Evolutionary conservation across 768 basidiomycete species (phyloP).

Genomic region (Phaeotremella skinneri): DNA sequence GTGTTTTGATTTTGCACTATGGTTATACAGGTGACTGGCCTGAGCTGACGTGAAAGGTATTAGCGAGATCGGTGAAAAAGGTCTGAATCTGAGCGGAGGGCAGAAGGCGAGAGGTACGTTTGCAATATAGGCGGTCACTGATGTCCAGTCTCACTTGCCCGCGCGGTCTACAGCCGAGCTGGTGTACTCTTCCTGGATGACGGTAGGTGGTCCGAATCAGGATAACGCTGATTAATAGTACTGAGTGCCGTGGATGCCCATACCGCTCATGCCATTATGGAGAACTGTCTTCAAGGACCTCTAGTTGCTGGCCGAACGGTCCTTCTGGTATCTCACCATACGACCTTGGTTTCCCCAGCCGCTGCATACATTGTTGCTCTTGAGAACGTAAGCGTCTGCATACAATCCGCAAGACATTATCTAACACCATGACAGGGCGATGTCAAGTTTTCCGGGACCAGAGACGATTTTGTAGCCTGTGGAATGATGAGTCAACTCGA

Average conservation of each 20-base stretch:
- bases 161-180: conserved; percentile 86
- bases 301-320: conserved; percentile 75
- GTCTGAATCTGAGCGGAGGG: conserved; percentile 55
- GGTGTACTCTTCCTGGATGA: conserved; percentile 81
- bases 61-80: conserved; percentile 55
- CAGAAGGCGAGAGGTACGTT: conserved; percentile 57
- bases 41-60: conserved; percentile 57
- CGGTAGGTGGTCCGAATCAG: conserved; percentile 56
- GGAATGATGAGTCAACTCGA: conserved; percentile 66
- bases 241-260: conserved; percentile 69
- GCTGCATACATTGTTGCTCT: conserved; percentile 70
- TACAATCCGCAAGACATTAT: not conserved
- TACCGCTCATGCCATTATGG: conserved; percentile 77
- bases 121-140: not conserved
- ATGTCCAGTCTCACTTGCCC: conserved; percentile 45
- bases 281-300: conserved; percentile 74
- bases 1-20: conserved; percentile 13
- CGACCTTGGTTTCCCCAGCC: conserved; percentile 77
- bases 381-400: conserved; percentile 38
- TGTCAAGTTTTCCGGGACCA: conserved; percentile 69
- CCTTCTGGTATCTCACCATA: conserved; percentile 89
- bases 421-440: conserved; percentile 56
- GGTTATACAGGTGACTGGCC: conserved; percentile 18
- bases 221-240: conserved; percentile 26
- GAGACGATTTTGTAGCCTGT: conserved; percentile 65